Percentiles rank a stretch among this genome's conserved stretches.
Evolutionary conservation across 2,329 filamentous ascomycete species (phyloP).

Genomic region (Botryosphaeria agaves): DNA sequence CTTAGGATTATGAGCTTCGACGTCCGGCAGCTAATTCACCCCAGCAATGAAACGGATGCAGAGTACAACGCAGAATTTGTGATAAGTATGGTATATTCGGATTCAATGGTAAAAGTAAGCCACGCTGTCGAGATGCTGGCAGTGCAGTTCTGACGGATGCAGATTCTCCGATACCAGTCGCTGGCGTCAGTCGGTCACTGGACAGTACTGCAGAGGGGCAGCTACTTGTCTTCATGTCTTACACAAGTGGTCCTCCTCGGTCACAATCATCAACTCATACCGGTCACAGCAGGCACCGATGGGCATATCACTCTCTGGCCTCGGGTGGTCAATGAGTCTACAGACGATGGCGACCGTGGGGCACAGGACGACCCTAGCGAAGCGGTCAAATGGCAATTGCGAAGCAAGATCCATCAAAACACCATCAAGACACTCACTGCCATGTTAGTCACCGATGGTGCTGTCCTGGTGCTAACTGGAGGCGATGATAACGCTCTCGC

Average conservation of each 20-base stretch:
- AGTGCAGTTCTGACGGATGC: slow-evolving; percentile 5
- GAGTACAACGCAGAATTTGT: slow-evolving; percentile 23
- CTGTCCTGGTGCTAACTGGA: slow-evolving; percentile 48
- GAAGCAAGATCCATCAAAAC: slow-evolving; percentile 54
- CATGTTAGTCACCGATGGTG: slow-evolving; percentile 12
- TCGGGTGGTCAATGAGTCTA: slow-evolving; percentile 7
- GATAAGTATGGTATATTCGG: slow-evolving; percentile 63
- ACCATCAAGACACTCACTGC: slow-evolving; percentile 46
- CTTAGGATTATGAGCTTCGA: slow-evolving; percentile 72
- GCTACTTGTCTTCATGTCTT: slow-evolving; percentile 43
- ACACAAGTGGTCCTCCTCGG: slow-evolving; percentile 39
- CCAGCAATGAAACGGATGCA: slow-evolving; percentile 5
- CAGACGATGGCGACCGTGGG: neutral
- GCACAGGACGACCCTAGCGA: neutral
- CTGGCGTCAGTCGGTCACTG: slow-evolving; percentile 12
- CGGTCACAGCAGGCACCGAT: slow-evolving; percentile 66
- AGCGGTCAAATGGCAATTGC: slow-evolving; percentile 15
- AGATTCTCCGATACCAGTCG: slow-evolving; percentile 28
- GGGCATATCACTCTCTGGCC: slow-evolving; percentile 53
- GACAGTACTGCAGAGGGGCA: slow-evolving; percentile 16
- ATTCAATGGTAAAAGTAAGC: slow-evolving; percentile 53
- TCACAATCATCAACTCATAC: slow-evolving; percentile 13
- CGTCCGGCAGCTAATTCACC: slow-evolving; percentile 18
- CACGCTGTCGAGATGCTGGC: too few species aligned
- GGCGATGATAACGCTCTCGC: slow-evolving; percentile 79